Evolutionary conservation across 768 basidiomycete species (phyloP), one percentile per base, ranked within the genome.

Genomic region (Leccinum barrowsii): DNA sequence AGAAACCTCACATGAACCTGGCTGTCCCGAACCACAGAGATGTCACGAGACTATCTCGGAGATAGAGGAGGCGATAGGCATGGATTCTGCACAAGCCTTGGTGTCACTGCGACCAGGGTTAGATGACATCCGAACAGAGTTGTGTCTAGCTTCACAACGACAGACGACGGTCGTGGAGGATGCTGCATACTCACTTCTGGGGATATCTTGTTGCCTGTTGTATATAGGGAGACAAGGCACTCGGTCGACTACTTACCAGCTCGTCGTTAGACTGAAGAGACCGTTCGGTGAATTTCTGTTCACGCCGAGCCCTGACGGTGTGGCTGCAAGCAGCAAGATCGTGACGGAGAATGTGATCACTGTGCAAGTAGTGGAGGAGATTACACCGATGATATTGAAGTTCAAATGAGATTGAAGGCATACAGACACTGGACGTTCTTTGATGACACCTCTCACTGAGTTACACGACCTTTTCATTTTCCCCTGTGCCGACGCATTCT

Each of bases 141-240:
- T 58, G 0, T 12, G 22, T 21, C 19, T 54, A 0, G 52, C 59
- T 15, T 60, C 61, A 4, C 21, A 15, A 30, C 62, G 59, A 0
- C 6, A 57, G 7, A 60, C 59, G 19, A 60, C 59, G 4, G 32
- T 11, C 8, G 6, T 22, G 0, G 61, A 63, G 24, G 61, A 60
- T 15, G 28, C 30, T 3, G 61, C 59, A 1, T 62, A 62, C 28
- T 59, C 55, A 5, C 46, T 62, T 10, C 55, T 56, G 4, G 55
- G 52, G 7, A 52, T 60, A 5, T 62, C 6, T 47, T 48, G n/a
- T 42, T 60, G 28, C 55, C 58, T 5, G 19, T 54, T 1, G 37
- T 59, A 19, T 60, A 62, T 26, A 53, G 61, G 4, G 61, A 60
- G 11, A 51, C 32, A 34, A 35, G 15, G 47, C 52, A 2, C 49